phyloP scores from a whole-genome alignment of 2,329 filamentous ascomycete species.

The Pseudophaeomoniella oleicola region DNA sequence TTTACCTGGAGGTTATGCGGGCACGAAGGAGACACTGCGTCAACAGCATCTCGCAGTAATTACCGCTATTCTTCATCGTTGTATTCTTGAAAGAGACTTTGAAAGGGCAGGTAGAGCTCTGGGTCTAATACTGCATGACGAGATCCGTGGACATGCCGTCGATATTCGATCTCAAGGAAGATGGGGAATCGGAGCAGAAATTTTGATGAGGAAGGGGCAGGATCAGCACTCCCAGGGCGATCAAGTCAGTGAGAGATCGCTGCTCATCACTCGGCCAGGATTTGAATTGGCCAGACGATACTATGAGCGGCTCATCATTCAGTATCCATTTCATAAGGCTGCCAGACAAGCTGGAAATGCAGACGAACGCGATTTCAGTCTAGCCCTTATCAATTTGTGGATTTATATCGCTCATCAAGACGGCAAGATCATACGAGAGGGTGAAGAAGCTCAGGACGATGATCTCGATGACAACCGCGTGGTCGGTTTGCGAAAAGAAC shows the following conservation, averaged over 20 bases:
- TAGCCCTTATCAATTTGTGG: slow-evolving; percentile 67
- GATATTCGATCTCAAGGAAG: slow-evolving; percentile 56
- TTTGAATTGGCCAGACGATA: slow-evolving; percentile 50
- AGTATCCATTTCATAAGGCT: slow-evolving; percentile 55
- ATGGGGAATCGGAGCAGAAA: slow-evolving; percentile 77
- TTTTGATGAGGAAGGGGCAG: slow-evolving; percentile 49
- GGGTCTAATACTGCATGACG: slow-evolving; percentile 54
- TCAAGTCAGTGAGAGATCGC: background rate
- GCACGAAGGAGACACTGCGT: slow-evolving; percentile 17
- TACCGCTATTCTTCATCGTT: slow-evolving; percentile 55
- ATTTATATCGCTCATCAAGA: slow-evolving; percentile 58
- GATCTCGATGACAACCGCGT: slow-evolving; percentile 19
- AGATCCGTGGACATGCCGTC: slow-evolving; percentile 37
- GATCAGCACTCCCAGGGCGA: background rate
- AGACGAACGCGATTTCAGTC: slow-evolving; percentile 64
- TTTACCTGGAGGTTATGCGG: background rate
- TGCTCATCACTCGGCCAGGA: slow-evolving; percentile 30
- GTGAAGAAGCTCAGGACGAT: slow-evolving; percentile 11
- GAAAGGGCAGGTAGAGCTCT: slow-evolving; percentile 59
- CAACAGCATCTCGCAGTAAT: slow-evolving; percentile 50
- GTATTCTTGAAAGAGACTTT: slow-evolving; percentile 57
- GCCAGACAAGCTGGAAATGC: slow-evolving; percentile 42
- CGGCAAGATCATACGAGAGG: slow-evolving; percentile 31
- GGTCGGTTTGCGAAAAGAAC: slow-evolving; percentile 17
- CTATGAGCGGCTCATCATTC: slow-evolving; percentile 64